Conservation (phyloP, 2,329 filamentous ascomycete genomes). For the Calonectria hongkongensis region DNA sequence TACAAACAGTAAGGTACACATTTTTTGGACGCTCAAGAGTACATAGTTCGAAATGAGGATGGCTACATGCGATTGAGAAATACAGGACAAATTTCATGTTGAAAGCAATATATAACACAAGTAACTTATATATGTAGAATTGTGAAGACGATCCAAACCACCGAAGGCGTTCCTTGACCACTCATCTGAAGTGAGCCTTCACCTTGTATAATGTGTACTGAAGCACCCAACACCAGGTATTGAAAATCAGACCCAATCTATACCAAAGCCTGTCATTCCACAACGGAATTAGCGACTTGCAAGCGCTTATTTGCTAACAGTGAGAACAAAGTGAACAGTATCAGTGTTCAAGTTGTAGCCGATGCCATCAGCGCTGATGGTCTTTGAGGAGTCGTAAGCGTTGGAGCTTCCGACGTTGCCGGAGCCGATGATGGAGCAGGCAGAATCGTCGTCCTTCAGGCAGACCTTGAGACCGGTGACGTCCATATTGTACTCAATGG, state of each 20-base stretch:
- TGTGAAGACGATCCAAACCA: slow-evolving; percentile 46
- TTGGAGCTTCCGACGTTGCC: slow-evolving; percentile 59
- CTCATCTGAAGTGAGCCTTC: slow-evolving; percentile 37
- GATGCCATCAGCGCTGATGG: slow-evolving; percentile 63
- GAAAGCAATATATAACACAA: slow-evolving; percentile 53
- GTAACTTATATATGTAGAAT: slow-evolving; percentile 42
- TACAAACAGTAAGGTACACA: background rate
- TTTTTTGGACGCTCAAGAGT: too few relatives aligned
- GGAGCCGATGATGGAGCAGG: slow-evolving; percentile 65
- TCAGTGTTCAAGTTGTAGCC: slow-evolving; percentile 62
- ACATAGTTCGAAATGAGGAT: background rate
- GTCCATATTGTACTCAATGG: slow-evolving; percentile 56
- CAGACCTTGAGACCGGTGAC: slow-evolving; percentile 63
- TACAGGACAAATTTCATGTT: slow-evolving; percentile 15
- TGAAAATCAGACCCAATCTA: slow-evolving; percentile 40
- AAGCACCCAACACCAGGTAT: slow-evolving; percentile 41
- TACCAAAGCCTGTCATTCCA: background rate
- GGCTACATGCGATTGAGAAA: background rate
- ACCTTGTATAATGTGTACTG: slow-evolving; percentile 39
- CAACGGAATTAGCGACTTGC: too few relatives aligned
- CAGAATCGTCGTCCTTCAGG: slow-evolving; percentile 53
- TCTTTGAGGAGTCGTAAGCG: slow-evolving; percentile 58
- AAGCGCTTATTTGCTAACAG: slow-evolving; percentile 55
- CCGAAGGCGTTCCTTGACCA: slow-evolving; percentile 38
- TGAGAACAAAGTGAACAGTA: slow-evolving; percentile 55